Conservation (phyloP, 768 basidiomycete species). For the Podaxis sp. region DNA sequence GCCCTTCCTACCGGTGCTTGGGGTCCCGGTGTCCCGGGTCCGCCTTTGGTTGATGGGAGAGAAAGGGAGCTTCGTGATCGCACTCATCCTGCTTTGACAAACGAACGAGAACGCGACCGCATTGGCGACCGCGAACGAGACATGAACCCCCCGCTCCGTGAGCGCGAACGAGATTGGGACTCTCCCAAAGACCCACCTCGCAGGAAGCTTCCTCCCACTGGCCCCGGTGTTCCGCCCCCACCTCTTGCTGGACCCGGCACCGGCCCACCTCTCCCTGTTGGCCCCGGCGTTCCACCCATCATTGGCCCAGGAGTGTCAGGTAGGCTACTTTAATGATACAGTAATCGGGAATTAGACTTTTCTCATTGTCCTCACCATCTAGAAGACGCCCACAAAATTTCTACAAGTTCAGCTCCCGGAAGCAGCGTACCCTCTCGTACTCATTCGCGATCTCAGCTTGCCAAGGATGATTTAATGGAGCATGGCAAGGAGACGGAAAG, state of each 20-base stretch:
- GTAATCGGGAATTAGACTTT: background rate
- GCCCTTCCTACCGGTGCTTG: conserved; percentile 2
- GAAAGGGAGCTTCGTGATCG: conserved; percentile 12
- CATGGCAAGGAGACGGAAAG: conserved; percentile 7
- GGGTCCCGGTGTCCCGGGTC: conserved; percentile 10
- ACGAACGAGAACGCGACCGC: conserved; percentile 8
- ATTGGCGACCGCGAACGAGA: conserved; percentile 8
- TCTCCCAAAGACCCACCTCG: background rate
- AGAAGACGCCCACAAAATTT: conserved; percentile 11
- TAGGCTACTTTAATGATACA: background rate
- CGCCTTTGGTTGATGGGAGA: conserved; percentile 6
- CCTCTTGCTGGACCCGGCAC: conserved; percentile 9
- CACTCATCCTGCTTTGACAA: conserved; percentile 8
- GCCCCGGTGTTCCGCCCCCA: conserved; percentile 5
- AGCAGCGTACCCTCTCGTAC: conserved; percentile 9
- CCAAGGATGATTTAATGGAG: conserved; percentile 4
- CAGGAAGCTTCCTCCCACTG: conserved; percentile 2
- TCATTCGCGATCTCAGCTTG: conserved; percentile 7
- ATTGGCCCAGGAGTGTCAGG: conserved; percentile 8
- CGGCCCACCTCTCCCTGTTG: conserved; percentile 7
- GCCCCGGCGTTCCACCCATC: conserved; percentile 7
- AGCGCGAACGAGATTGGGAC: conserved; percentile 9
- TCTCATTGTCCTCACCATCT: background rate
- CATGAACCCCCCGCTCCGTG: conserved; percentile 6
- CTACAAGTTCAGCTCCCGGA: conserved; percentile 6